Base-by-base conservation (phyloP, 805 yeast genomes). In the Nadsonia fulvescens region DNA sequence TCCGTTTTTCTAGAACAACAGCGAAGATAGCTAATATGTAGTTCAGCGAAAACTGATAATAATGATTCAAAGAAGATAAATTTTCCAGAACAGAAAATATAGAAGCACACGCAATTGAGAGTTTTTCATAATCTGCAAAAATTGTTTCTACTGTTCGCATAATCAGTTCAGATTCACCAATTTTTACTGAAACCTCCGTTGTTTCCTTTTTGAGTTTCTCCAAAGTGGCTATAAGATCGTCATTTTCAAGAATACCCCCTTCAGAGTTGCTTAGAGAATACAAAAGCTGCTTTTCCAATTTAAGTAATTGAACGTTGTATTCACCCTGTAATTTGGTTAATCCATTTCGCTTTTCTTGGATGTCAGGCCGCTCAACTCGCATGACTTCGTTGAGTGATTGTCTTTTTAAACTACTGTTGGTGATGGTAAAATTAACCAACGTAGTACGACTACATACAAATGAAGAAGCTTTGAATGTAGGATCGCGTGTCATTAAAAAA, bases 171-270 rank as follows among this genome's bases (percentile, higher is more conserved):
- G 83, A 65, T 28, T 70, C 71, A 2, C 34, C 37, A 31, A 76
- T 56, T 40, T 72, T 70, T 2, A 30, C 29, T 18, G 63, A 61
- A 9, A 79, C 60, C 10, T 59, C 58, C 1, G 34, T 37, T 0
- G 91, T 55, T 36, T 82, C 82, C 1, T 42, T 32, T 41, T 86
- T 83, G 27, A 86, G 48, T 1, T 39, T 44, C 37, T 76, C 89
- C 25, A 83, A 52, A 2, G 73, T 65, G 4, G 55, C 48, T 10
- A 77, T 43, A 3, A 82, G 47, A 0, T 51, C 56, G 28, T 69
- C 70, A 43, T 75, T 69, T 5, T 81, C 92, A 16, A 83, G 52
- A 12, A 83, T 59, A 28, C 62, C 65, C 0, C 75, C 74, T 12
- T 59, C 53, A 1, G 75, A 51, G 5, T 59, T 58, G 34, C 65